Conservation (phyloP, 1,284 basidiomycete genomes). For the Rugosomyces carneus region DNA sequence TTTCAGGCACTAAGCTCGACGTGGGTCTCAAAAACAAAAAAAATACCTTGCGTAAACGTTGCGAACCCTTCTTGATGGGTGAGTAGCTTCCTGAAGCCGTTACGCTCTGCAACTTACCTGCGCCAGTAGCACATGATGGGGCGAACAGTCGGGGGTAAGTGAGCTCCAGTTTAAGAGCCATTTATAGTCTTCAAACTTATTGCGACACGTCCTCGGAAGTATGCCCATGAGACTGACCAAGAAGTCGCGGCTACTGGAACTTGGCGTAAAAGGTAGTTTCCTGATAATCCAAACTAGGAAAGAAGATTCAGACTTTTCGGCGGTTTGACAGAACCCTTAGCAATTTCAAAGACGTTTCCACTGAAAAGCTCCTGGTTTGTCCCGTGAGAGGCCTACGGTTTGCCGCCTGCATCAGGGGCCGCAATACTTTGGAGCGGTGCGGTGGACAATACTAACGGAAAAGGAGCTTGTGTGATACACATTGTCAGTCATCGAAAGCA, state of each 20-base stretch:
- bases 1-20: constrained; percentile 4
- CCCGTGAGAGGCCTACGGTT: constrained; percentile 15
- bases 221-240: constrained; percentile 11
- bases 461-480: not conserved
- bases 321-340: constrained; percentile 10
- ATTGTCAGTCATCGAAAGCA: not conserved
- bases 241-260: constrained; percentile 9
- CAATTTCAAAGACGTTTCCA: constrained; percentile 9
- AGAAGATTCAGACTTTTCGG: constrained; percentile 17
- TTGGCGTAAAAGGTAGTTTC: constrained; percentile 13
- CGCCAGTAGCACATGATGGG: constrained; percentile 41
- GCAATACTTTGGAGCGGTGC: constrained; percentile 8
- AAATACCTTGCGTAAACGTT: constrained; percentile 42
- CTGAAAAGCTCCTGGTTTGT: constrained; percentile 14
- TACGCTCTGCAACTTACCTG: constrained; percentile 26
- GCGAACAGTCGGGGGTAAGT: constrained; percentile 7
- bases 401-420: constrained; percentile 6
- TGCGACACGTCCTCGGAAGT: constrained; percentile 15
- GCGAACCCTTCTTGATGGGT: constrained; percentile 33
- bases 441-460: not conserved
- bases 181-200: constrained; percentile 13
- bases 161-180: not conserved
- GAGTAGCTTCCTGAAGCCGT: constrained; percentile 3
- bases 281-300: constrained; percentile 14
- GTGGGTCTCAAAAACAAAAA: constrained; percentile 15